Evolutionary conservation across 1,284 basidiomycete species (phyloP).

Genomic region (Veloboletus limbatus): DNA sequence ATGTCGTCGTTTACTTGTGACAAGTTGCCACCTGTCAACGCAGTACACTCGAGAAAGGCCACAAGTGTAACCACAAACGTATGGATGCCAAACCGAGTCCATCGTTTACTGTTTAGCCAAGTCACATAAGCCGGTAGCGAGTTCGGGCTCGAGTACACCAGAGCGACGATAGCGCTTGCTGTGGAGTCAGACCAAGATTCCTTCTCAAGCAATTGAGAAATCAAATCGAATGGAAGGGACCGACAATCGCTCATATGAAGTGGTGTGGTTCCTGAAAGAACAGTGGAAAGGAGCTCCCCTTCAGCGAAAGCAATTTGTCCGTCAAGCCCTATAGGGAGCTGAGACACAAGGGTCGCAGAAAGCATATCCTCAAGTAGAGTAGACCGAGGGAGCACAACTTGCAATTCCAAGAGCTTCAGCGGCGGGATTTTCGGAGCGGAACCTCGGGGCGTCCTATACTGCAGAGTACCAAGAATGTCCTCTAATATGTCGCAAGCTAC

Average conservation of each 20-base stretch:
- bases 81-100: conserved; percentile 7
- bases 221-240: conserved; percentile 22
- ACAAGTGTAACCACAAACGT: conserved; percentile 15
- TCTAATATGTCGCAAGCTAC: conserved; percentile 29
- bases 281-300: conserved; percentile 18
- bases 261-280: conserved; percentile 28
- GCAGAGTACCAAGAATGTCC: conserved; percentile 27
- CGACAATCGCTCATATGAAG: conserved; percentile 20
- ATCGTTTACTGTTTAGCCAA: conserved; percentile 34
- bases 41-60: conserved; percentile 27
- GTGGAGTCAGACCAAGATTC: conserved; percentile 42
- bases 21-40: conserved; percentile 14
- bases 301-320: conserved; percentile 27
- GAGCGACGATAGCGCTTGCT: conserved; percentile 37
- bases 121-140: conserved; percentile 17
- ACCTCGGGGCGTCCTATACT: conserved; percentile 11
- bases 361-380: conserved; percentile 47
- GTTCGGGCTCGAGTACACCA: conserved; percentile 41
- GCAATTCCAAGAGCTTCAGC: conserved; percentile 36
- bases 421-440: conserved; percentile 27
- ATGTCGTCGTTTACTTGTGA: conserved; percentile 16
- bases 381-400: conserved; percentile 36
- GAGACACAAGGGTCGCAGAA: conserved; percentile 39
- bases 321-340: conserved; percentile 43
- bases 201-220: conserved; percentile 37